Evolutionary conservation across 1,284 basidiomycete species (phyloP), one percentile per base, ranked within the genome.

Genomic region (Microbotryomycetes sp.): DNA sequence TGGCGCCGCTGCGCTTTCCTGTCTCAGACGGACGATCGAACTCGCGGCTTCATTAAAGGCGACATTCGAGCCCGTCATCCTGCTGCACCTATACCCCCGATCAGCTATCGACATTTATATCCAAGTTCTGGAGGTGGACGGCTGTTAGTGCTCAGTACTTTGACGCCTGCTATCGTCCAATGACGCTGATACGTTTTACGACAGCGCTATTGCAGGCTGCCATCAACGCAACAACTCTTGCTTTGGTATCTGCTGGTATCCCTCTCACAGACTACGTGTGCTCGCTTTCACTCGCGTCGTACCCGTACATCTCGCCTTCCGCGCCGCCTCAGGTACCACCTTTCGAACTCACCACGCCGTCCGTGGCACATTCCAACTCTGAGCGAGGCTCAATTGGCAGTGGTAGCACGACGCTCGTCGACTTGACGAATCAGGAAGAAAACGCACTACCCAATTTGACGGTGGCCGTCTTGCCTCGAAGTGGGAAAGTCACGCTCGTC

Each of bases 11-110:
- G 24, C 60, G 56, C 45, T 2, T 23, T 26, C 9, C 3, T 52
- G 56, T 61, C 55, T 29, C 71, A 97, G 94, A 75, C 89, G 92
- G 21, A 82, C 90, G 60, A 79, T 91, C 61, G 94, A 98, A 76
- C 81, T 97, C 62, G 88, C 86, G 2, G 81, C 89, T 2, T 84
- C 86, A 15, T 85, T 98, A 67, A 88, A 91, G 76, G 86, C 89
- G 45, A 97, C 94, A 0, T 97, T 98, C 71, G 92, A 97, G 73
- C 91, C 93, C 47, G 90, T 96, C 56, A 83, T 98, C 45, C 88
- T 93, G 74, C 87, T 88, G 1, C 83, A 83, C 66, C 81, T 97
- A 52, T 97, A 94, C 76, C 94, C 94, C 6, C 86, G 94, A 55
- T 89, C 89, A 29, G 85, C 93, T 74, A 94, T 98, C 74, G 89